A percentile compares a stretch with the other conserved stretches of the same genome.
These are phyloP conservation scores for Spizellomyces sp. DNA, from an alignment of 192 early-diverging fungal genomes.

Conservation along the genomic window DNA sequence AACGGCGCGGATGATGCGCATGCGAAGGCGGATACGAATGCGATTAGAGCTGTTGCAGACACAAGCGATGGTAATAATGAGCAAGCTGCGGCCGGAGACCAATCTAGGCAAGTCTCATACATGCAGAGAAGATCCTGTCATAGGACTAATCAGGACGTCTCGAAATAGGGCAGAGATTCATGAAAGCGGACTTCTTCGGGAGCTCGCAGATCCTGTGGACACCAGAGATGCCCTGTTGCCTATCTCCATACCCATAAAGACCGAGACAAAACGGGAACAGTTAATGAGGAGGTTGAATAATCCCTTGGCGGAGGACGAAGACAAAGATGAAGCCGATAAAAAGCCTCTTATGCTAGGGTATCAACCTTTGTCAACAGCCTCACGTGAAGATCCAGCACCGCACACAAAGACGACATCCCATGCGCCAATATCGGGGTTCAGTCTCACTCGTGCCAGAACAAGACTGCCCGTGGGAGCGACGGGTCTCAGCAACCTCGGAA, in stretches of 20 bases:
- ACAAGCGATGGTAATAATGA: not conserved
- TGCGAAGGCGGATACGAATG: not conserved
- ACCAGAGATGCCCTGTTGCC: too few relatives aligned
- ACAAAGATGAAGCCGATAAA: not conserved
- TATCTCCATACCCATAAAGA: not conserved
- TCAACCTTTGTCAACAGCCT: not conserved
- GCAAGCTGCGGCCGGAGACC: not conserved
- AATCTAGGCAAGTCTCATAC: not conserved
- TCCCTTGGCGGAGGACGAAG: not conserved
- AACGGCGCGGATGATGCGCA: not conserved
- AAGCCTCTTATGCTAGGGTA: conserved; percentile 17
- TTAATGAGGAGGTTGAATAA: conserved; percentile 1
- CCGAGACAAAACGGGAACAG: conserved; percentile 3
- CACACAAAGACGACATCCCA: not conserved
- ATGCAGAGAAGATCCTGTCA: not conserved
- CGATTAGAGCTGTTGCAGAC: not conserved
- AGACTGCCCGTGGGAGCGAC: conserved; percentile 28
- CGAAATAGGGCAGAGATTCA: too few relatives aligned
- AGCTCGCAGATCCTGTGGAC: not conserved
- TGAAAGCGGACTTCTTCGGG: not conserved
- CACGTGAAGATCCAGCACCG: not conserved
- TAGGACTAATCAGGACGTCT: too few relatives aligned
- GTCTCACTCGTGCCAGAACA: not conserved
- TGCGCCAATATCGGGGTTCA: not conserved
- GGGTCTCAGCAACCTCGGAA: conserved; percentile 83